phyloP scores from a whole-genome alignment of 1,284 basidiomycete genomes.

The Ustanciosporium gigantosporum region DNA sequence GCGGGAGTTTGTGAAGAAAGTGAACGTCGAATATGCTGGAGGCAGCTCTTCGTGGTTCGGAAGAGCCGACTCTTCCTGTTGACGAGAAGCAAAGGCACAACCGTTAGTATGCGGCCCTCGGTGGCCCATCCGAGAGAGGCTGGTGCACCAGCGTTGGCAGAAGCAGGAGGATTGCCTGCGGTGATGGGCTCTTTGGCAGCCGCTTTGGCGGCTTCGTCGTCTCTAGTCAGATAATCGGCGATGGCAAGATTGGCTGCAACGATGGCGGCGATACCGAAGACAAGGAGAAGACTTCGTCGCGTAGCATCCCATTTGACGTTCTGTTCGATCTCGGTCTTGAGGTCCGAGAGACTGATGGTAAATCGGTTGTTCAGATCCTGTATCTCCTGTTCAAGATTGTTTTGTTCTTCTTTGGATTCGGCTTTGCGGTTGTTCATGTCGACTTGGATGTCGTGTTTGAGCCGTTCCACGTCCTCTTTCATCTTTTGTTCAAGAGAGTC shows the following conservation, averaged over 20 bases:
- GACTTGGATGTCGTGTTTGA: constrained; percentile 96
- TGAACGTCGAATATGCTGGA: not conserved
- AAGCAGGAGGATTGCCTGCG: constrained; percentile 32
- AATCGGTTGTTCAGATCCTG: constrained; percentile 69
- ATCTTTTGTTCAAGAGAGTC: constrained; percentile 85
- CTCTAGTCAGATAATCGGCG: constrained; percentile 53
- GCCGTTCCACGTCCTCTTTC: constrained; percentile 84
- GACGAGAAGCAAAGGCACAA: constrained; percentile 17
- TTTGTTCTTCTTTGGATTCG: constrained; percentile 85
- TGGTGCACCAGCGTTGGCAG: constrained; percentile 12
- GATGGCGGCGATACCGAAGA: constrained; percentile 59
- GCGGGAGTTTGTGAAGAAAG: not conserved
- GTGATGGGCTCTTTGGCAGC: constrained; percentile 18
- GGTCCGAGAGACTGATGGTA: constrained; percentile 59
- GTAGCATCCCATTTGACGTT: constrained; percentile 61
- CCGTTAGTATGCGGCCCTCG: constrained; percentile 30
- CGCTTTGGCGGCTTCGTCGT: constrained; percentile 41
- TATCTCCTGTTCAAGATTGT: constrained; percentile 81
- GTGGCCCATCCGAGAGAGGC: constrained; percentile 38
- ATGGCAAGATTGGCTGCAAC: constrained; percentile 54
- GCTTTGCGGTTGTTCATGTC: constrained; percentile 92
- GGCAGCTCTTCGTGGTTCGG: not conserved
- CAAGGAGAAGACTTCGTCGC: constrained; percentile 52
- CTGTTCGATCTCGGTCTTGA: constrained; percentile 60
- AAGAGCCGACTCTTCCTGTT: not conserved